Conservation (phyloP, 331 rosid species). For the Acacia pycnantha region DNA sequence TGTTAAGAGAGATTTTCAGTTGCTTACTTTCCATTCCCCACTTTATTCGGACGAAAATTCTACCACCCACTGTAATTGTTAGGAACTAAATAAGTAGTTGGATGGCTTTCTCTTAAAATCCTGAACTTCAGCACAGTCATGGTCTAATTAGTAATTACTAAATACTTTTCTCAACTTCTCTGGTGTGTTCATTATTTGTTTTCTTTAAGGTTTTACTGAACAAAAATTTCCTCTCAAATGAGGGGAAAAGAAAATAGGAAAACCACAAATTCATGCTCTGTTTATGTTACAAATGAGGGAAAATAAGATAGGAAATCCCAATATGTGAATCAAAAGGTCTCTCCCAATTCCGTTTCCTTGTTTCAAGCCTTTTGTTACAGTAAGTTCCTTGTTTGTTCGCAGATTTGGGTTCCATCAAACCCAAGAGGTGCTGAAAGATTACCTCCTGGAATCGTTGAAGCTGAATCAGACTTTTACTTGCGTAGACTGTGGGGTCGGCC, state of each 20-base stretch:
- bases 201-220: background rate
- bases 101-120: background rate
- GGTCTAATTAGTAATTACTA: background rate
- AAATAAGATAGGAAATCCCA: conserved; percentile 10
- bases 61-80: background rate
- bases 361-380: background rate
- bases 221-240: background rate
- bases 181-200: background rate
- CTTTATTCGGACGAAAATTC: background rate
- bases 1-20: conserved; percentile 12
- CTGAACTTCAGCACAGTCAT: background rate
- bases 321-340: conserved; percentile 11
- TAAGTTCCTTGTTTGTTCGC: conserved; percentile 26
- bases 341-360: background rate
- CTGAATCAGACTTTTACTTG: conserved; percentile 73
- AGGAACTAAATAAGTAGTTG: background rate
- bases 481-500: conserved; percentile 98
- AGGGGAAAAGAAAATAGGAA: background rate
- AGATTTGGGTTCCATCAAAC: conserved; percentile 98
- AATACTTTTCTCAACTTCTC: background rate
- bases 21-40: background rate
- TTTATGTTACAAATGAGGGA: conserved; percentile 8
- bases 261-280: conserved; percentile 4
- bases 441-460: conserved; percentile 85
- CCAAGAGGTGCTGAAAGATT: conserved; percentile 96